Evolutionary conservation across 1,284 basidiomycete species (phyloP).

Genomic region (Amylostereum chailletii): DNA sequence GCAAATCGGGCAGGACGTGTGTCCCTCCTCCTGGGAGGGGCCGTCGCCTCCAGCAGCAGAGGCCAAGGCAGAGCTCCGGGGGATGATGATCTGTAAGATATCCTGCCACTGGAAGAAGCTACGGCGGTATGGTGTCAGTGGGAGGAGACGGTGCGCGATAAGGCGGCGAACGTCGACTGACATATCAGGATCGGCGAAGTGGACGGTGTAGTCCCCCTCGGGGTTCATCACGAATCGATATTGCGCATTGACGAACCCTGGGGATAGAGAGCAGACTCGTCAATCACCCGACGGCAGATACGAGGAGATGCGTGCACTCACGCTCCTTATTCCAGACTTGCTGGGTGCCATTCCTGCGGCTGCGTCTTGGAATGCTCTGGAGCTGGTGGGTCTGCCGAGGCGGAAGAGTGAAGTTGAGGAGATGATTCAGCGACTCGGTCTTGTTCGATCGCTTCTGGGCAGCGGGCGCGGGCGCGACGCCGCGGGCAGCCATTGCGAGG

Average conservation of each 20-base stretch:
- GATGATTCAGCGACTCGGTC: conserved; percentile 67
- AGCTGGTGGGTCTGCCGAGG: conserved; percentile 59
- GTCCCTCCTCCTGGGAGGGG: conserved; percentile 40
- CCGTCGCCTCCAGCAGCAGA: conserved; percentile 37
- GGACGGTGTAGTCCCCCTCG: conserved; percentile 85
- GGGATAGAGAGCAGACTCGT: conserved; percentile 4
- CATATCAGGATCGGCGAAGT: conserved; percentile 95
- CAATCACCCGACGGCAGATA: conserved; percentile 2
- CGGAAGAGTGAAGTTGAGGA: conserved; percentile 80
- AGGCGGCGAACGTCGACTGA: conserved; percentile 27
- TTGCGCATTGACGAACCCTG: conserved; percentile 89
- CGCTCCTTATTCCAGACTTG: conserved; percentile 82
- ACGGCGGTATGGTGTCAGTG: conserved; percentile 11
- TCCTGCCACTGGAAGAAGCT: conserved; percentile 96
- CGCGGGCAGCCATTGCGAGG: conserved; percentile 20
- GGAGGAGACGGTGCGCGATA: conserved; percentile 6
- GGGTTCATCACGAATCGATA: conserved; percentile 94
- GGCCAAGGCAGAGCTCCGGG: conserved; percentile 60
- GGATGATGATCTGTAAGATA: conserved; percentile 91
- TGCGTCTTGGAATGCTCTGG: conserved; percentile 59
- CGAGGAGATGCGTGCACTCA: conserved; percentile 33
- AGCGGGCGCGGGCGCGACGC: conserved; percentile 16
- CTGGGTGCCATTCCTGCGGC: conserved; percentile 52
- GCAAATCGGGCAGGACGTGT: conserved; percentile 89
- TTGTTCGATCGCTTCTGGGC: conserved; percentile 52